Percentiles rank a stretch among this genome's conserved stretches.
These are phyloP conservation scores for Boehmeria nivea DNA, from an alignment of 306 rosid species.

Conservation along the genomic window DNA sequence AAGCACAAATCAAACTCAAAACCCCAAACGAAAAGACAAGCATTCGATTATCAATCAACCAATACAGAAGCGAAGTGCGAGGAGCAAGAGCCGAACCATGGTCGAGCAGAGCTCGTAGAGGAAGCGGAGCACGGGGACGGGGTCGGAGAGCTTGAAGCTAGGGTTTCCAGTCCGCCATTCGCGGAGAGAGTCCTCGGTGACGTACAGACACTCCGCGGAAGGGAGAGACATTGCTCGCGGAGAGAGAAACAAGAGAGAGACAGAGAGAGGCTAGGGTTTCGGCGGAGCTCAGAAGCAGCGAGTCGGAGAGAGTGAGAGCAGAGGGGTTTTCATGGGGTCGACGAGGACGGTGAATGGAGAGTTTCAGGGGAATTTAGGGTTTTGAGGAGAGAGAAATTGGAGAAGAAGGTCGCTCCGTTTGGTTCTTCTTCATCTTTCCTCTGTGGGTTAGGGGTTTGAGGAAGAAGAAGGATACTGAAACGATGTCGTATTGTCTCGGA, in stretches of 20 bases:
- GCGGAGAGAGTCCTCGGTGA: conserved; percentile 64
- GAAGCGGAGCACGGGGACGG: conserved; percentile 78
- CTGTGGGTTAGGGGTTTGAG: not conserved
- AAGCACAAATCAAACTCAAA: conserved; percentile 16
- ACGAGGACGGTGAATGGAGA: not conserved
- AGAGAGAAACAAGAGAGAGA: conserved; percentile 6
- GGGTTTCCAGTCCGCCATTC: conserved; percentile 80
- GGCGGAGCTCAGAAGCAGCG: conserved; percentile 24
- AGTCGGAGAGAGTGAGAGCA: not conserved
- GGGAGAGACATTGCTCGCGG: conserved; percentile 64
- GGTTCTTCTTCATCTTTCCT: not conserved
- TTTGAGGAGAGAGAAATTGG: not conserved
- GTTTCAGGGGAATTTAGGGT: conserved; percentile 1
- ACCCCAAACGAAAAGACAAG: conserved; percentile 15
- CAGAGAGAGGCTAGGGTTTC: conserved; percentile 11
- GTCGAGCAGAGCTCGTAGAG: conserved; percentile 92
- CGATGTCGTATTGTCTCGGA: too few species aligned
- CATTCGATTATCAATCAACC: not conserved
- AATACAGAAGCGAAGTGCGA: not conserved
- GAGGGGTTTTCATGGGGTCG: conserved; percentile 1
- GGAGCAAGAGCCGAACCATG: conserved; percentile 46
- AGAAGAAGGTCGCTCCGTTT: not conserved
- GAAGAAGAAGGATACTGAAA: not conserved
- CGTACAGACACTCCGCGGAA: conserved; percentile 51
- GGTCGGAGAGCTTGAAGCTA: conserved; percentile 48